Evolutionary conservation across 805 yeast genomes (phyloP), one percentile per base, ranked within the genome.

Genomic region (Cyberlindnera subsufficiens): DNA sequence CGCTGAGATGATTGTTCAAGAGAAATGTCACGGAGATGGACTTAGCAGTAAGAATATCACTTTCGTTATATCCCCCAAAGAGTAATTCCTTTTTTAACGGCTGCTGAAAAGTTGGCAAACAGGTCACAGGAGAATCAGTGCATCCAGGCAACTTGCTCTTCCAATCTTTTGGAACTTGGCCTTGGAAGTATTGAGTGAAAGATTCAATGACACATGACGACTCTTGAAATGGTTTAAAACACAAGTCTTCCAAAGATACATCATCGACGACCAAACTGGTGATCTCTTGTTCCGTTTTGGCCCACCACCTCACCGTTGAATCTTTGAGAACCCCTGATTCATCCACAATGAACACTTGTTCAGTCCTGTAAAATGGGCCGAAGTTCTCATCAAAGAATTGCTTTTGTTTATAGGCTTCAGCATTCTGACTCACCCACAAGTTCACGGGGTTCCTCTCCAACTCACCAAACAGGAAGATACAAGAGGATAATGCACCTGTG

Each of bases 291-390:
- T 91, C 98, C 20, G 79, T 80, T n/a, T 74, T 77, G 54, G 83
- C 82, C 95, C 96, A 89, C 98, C 98, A 91, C 48, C 78, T 59
- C 17, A 90, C 57, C 2, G 80, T 78, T 0, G 77, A 80, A 71
- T 87, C 86, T 29, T 74, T 71, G 30, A 91, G 65, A 0, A 91
- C 82, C 0, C 86, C 87, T 3, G 85, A 70, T 17, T 78, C 78
- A 52, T 82, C 82, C 3, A 81, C 77, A 6, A 91, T 67, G 50
- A 86, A 86, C 0, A 87, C 65, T 63, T 91, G 98, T 55, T 88
- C 91, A 5, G 87, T 78, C 53, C 97, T 72, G 65, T 84, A 93
- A 68, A 93, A 91, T 32, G 95, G 96, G 1, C 97, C 96, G 63
- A 91, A 91, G 47, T 79, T 77, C 17, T 74, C 72, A 59, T 93